These are phyloP conservation scores for Priceomyces haplophilus DNA, from an alignment of 805 yeast genomes.

Conservation along the genomic window DNA sequence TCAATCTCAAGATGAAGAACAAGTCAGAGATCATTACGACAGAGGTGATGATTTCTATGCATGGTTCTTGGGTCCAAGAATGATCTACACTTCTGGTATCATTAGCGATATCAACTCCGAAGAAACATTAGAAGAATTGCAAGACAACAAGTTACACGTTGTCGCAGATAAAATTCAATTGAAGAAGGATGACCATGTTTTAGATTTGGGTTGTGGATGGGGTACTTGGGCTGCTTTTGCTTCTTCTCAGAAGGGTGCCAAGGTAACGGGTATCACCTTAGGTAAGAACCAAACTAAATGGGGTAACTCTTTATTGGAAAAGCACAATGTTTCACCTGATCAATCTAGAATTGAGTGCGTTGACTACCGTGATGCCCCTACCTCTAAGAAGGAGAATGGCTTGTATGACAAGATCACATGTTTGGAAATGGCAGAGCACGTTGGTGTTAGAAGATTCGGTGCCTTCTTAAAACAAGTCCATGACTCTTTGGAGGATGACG, in stretches of 20 bases:
- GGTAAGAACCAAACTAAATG: slow-evolving; percentile 89
- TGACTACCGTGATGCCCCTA: slow-evolving; percentile 91
- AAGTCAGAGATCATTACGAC: slow-evolving; percentile 92
- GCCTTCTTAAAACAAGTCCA: slow-evolving; percentile 75
- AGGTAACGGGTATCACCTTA: slow-evolving; percentile 84
- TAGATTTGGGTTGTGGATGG: slow-evolving; percentile 95
- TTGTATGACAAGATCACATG: slow-evolving; percentile 83
- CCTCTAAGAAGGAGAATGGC: slow-evolving; percentile 43
- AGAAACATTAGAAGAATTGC: slow-evolving; percentile 76
- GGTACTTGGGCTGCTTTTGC: slow-evolving; percentile 88
- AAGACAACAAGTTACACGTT: slow-evolving; percentile 83
- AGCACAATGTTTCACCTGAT: slow-evolving; percentile 63
- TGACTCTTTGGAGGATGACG: slow-evolving; percentile 89
- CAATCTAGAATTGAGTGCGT: slow-evolving; percentile 77
- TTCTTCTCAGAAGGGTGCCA: slow-evolving; percentile 77
- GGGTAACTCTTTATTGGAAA: slow-evolving; percentile 69
- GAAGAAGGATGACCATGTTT: slow-evolving; percentile 66
- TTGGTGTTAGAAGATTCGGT: slow-evolving; percentile 81
- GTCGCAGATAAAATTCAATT: slow-evolving; percentile 85
- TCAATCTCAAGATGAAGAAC: slow-evolving; percentile 93
- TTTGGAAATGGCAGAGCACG: slow-evolving; percentile 95
- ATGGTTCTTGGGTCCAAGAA: slow-evolving; percentile 92
- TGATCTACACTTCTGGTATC: slow-evolving; percentile 89
- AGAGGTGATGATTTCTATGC: slow-evolving; percentile 94
- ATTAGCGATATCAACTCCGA: slow-evolving; percentile 66